Base-by-base conservation (phyloP, 495 filamentous ascomycete species). In the Cenococcum geophilum region DNA sequence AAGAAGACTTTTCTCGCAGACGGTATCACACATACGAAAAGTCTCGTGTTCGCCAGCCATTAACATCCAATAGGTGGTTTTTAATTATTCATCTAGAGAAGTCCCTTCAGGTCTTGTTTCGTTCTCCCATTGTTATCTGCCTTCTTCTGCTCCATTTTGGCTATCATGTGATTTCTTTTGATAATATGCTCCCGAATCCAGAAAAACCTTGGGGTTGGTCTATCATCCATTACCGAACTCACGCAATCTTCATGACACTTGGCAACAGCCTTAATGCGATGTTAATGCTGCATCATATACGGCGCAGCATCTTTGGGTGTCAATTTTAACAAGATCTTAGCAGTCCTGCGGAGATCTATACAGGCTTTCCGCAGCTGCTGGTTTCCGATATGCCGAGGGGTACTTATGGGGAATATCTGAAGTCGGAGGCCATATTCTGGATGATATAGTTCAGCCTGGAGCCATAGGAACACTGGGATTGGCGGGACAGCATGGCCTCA, bases 1-100 rank as follows among this genome's bases (percentile, higher is more conserved):
- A 55, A 64, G n/a, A 60, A 48, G 57, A 48, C 21, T 51, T 48
- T 52, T 50, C 18, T 27, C 18, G 32, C 23, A 12, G 43, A n/a
- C 50, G 18, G 20, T 56, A n/a, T 56, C 16, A 37, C 20, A n/a
- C 23, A n/a, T 56, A 37, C 18, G 25, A 43, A 37, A 35, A 36
- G 18, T 45, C n/a, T 32, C 27, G 27, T 32, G 27, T 32, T 32
- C 27, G 27, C 27, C 27, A 32, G 27, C 27, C 2, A 32, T 32
- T 32, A 32, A 32, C 27, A 32, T 6, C 27, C 27, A 32, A 32
- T 32, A 32, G 27, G 27, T 32, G 27, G 6, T 6, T 32, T 32
- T 32, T 32, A 32, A 32, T 32, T 32, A 32, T 32, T 32, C 27
- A 32, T 32, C 27, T 6, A 32, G 27, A 6, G 6, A 3, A 32